Conservation (phyloP, 2,329 filamentous ascomycete genomes). For the Remersonia thermophila region DNA sequence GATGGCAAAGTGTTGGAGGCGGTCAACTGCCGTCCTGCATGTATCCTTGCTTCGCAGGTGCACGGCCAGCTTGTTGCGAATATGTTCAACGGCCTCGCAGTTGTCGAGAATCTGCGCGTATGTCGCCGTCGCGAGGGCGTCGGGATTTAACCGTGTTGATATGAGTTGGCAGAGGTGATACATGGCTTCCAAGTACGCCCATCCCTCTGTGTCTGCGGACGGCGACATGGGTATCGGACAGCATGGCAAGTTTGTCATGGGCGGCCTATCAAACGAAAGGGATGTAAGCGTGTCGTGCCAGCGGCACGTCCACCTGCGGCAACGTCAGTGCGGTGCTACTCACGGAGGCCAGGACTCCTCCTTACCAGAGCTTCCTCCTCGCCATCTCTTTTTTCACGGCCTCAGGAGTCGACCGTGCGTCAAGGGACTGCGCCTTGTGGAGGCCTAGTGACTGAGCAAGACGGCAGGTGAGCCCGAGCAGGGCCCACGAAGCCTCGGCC, state of each 20-base stretch:
- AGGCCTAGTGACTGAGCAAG: constrained; percentile 54
- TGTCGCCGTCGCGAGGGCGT: constrained; percentile 34
- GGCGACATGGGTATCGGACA: constrained; percentile 39
- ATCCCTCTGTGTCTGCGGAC: constrained; percentile 32
- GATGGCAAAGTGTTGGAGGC: constrained; percentile 51
- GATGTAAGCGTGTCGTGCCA: constrained; percentile 58
- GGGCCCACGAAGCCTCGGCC: constrained; percentile 54
- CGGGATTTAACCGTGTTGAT: constrained; percentile 43
- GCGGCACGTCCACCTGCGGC: constrained; percentile 43
- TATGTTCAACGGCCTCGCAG: constrained; percentile 41
- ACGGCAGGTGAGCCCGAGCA: constrained; percentile 51
- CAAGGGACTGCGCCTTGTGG: constrained; percentile 35
- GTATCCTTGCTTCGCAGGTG: constrained; percentile 47
- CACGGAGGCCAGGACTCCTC: neutral
- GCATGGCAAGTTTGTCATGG: constrained; percentile 49
- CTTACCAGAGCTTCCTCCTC: constrained; percentile 42
- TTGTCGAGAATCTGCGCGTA: constrained; percentile 46
- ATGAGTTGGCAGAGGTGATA: constrained; percentile 52
- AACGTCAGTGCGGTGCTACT: constrained; percentile 13
- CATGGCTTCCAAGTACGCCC: constrained; percentile 52
- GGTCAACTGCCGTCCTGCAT: constrained; percentile 52
- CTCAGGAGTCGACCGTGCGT: constrained; percentile 35
- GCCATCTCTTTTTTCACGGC: constrained; percentile 40
- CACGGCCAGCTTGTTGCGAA: constrained; percentile 34
- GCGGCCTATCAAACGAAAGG: constrained; percentile 52